Base-by-base conservation (phyloP, 805 yeast species). In the Candida saitoana region DNA sequence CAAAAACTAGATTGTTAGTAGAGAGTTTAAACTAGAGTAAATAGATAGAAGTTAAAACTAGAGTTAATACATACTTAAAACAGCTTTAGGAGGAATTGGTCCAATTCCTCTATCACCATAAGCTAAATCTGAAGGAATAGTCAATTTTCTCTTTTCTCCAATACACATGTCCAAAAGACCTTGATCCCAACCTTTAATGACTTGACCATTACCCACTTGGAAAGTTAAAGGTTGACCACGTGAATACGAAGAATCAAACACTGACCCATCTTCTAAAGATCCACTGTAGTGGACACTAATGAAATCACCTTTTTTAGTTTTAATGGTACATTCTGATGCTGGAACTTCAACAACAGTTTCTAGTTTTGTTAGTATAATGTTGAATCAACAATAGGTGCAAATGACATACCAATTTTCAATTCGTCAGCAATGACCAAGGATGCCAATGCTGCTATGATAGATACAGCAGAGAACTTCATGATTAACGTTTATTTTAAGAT, bases 131-230 rank as follows among this genome's bases (percentile, higher is more conserved):
- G 95, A 75, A 36, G 96, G 96, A 57, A 90, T 87, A 20, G 79
- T 76, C 52, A 89, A 70, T 51, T 76, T 82, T 58, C 96, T 77
- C 67, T 82, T 73, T 62, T 89, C 96, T 36, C 96, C 96, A 60
- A 87, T 69, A 64, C 97, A 89, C 95, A 86, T 86, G 32, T 57
- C 61, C 25, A 55, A 52, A 39, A 88, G 66, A 33, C 96, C 96
- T 63, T 82, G 79, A 49, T 89, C 97, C 96, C 96, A 89, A 45
- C 97, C 96, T 46, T 72, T 57, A 56, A 89, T 89, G 24, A 89
- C 96, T 54, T 77, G 82, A 4, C 95, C 90, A 18, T 63, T 60
- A 33, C 96, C 97, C 41, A 90, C 65, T n/a, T 63, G 63, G 63
- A 89, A 89, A 33, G 72, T 59, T 46, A 89, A 69, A 36, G 97